Base-by-base conservation (phyloP, 2,329 filamentous ascomycete genomes). In the Scedosporium boydii region DNA sequence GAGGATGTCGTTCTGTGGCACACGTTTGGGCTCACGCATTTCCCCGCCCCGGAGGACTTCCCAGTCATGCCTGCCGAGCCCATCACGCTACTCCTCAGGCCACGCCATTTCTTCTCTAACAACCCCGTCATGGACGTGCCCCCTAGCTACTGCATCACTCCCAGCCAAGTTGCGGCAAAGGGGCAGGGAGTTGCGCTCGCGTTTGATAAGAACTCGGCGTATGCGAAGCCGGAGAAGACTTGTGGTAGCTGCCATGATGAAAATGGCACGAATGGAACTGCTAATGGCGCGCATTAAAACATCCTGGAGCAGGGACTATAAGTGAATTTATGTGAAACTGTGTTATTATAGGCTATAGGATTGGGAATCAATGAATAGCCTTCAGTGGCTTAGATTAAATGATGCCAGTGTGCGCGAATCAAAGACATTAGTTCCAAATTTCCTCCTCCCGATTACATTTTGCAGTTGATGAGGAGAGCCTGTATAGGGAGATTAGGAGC, bases 1-100 rank as follows among this genome's bases (percentile, higher is more conserved):
- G 90, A 87, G 0, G 90, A 97, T 71, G 77, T 96, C 34, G 92
- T 97, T 1, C 82, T 96, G 16, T 97, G 92, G 92, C 92, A 96
- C 76, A 96, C 91, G 0, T 97, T 96, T 70, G 93, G 93, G 42
- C 80, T 96, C 42, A 93, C 89, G 0, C 93, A 96, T 72, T 93
- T 96, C 78, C 92, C 93, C 0, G 79, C 89, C 0, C 91, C 92
- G 0, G 93, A 97, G 72, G 93, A 96, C 74, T 96, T 91, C 78
- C 93, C 93, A 34, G 81, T 96, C 68, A 96, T 96, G 92, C 91
- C 91, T 0, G 89, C 85, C 0, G 89, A 93, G 78, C 89, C 90
- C 0, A 93, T 96, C 82, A 90, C 86, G 1, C 77, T 96, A 67
- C 80, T 96, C 42, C 78, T 96, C 48, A 79, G 90, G 38, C 91